These are phyloP conservation scores for Saturnispora halmiae DNA, from an alignment of 805 yeast genomes.

Conservation along the genomic window DNA sequence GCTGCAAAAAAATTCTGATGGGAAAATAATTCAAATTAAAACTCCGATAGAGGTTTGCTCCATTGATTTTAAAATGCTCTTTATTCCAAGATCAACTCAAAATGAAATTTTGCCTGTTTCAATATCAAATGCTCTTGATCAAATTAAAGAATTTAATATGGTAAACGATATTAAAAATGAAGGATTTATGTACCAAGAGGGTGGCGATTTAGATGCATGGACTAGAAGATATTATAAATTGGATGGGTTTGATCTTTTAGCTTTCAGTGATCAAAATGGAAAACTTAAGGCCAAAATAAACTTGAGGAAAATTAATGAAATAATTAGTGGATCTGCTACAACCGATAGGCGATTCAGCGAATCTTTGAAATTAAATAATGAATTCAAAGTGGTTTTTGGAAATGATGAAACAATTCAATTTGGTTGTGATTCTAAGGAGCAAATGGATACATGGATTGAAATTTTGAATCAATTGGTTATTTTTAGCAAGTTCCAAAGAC, in stretches of 20 bases:
- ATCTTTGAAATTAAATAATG: slow-evolving; percentile 55
- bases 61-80: slow-evolving; percentile 59
- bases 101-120: slow-evolving; percentile 64
- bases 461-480: slow-evolving; percentile 48
- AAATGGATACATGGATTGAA: slow-evolving; percentile 58
- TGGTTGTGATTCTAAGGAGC: slow-evolving; percentile 65
- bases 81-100: slow-evolving; percentile 51
- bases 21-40: slow-evolving; percentile 25
- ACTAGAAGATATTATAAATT: slow-evolving; percentile 67
- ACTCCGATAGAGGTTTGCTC: slow-evolving; percentile 57
- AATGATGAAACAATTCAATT: slow-evolving; percentile 79
- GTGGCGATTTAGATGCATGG: slow-evolving; percentile 78
- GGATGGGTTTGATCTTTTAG: slow-evolving; percentile 62
- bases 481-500: slow-evolving; percentile 25
- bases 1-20: slow-evolving; percentile 22
- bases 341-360: slow-evolving; percentile 57
- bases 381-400: slow-evolving; percentile 65
- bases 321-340: slow-evolving; percentile 25
- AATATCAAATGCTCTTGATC: slow-evolving; percentile 42
- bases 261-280: slow-evolving; percentile 61
- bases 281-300: slow-evolving; percentile 72
- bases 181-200: slow-evolving; percentile 79
- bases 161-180: slow-evolving; percentile 31
- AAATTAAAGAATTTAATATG: slow-evolving; percentile 31
- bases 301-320: slow-evolving; percentile 53